Conservation (phyloP, 306 rosid species). For the Arachis stenosperma region DNA sequence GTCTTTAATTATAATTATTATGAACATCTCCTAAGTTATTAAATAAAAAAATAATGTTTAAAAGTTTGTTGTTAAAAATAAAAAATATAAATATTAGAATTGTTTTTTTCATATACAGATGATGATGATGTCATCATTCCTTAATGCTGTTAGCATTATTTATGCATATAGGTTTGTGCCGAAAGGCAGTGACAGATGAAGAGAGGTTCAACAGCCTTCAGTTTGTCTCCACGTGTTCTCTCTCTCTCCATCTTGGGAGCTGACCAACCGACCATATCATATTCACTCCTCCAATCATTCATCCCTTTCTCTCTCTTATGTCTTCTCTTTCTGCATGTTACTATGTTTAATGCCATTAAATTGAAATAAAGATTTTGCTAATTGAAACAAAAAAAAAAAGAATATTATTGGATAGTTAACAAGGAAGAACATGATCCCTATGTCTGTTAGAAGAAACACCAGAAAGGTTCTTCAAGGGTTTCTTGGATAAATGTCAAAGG, state of each 20-base stretch:
- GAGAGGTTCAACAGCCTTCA: conserved; percentile 18
- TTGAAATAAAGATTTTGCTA: no score
- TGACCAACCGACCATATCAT: conserved; percentile 55
- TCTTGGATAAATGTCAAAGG: neutral
- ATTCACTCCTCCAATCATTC: neutral
- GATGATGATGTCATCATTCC: no score
- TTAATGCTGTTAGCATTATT: neutral
- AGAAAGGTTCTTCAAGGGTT: neutral
- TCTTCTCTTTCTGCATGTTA: neutral
- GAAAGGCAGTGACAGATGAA: conserved; percentile 30
- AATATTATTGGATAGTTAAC: no score
- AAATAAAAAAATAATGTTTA: no score
- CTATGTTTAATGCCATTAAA: neutral
- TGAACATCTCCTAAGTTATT: no score
- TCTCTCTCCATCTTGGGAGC: conserved; percentile 23
- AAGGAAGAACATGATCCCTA: neutral
- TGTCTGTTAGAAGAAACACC: neutral
- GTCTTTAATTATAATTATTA: no score
- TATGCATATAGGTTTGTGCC: conserved; percentile 38
- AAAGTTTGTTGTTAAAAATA: no score
- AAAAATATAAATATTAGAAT: no score
- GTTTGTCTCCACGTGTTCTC: conserved; percentile 50
- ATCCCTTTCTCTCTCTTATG: neutral
- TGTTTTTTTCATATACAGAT: no score
- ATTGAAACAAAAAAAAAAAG: no score